A percentile compares a stretch with the other conserved stretches of the same genome.
phyloP scores from a whole-genome alignment of 2,329 filamentous ascomycete genomes.

The Fusarium goolgardi region DNA sequence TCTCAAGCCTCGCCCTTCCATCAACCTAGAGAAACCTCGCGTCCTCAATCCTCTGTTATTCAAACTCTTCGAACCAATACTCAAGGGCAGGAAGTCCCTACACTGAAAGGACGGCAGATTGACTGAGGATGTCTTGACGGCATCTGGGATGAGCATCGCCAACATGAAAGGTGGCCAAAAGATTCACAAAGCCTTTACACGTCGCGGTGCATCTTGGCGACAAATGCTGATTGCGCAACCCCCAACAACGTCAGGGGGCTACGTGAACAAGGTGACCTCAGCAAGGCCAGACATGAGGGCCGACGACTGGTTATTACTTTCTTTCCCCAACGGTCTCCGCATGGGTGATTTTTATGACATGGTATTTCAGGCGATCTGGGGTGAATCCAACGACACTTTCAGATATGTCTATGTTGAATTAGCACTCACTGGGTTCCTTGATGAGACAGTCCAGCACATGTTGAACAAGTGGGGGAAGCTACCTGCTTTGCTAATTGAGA shows the following conservation, averaged over 20 bases:
- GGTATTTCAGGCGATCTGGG: not conserved
- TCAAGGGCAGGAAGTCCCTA: not conserved
- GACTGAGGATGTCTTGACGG: fast-evolving
- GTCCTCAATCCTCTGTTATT: not conserved
- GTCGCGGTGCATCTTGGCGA: not conserved
- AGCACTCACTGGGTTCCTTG: no score
- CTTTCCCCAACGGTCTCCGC: not conserved
- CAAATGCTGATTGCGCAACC: not conserved
- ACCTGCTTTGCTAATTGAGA: not conserved
- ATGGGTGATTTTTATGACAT: not conserved
- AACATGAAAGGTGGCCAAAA: not conserved
- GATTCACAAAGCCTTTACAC: not conserved
- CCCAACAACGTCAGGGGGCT: not conserved
- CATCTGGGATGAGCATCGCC: not conserved
- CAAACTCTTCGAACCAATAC: not conserved
- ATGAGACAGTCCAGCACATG: no score
- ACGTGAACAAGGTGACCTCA: fast-evolving
- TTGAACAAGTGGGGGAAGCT: no score
- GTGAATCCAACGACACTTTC: fast-evolving
- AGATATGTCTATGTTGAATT: not conserved
- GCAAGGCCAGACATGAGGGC: fast-evolving
- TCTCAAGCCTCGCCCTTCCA: not conserved
- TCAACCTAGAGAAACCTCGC: not conserved
- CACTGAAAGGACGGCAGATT: not conserved
- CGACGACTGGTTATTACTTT: not conserved